Evolutionary conservation across 768 basidiomycete genomes (phyloP), one percentile per base, ranked within the genome.

Genomic region (Agaricus bisporus): DNA sequence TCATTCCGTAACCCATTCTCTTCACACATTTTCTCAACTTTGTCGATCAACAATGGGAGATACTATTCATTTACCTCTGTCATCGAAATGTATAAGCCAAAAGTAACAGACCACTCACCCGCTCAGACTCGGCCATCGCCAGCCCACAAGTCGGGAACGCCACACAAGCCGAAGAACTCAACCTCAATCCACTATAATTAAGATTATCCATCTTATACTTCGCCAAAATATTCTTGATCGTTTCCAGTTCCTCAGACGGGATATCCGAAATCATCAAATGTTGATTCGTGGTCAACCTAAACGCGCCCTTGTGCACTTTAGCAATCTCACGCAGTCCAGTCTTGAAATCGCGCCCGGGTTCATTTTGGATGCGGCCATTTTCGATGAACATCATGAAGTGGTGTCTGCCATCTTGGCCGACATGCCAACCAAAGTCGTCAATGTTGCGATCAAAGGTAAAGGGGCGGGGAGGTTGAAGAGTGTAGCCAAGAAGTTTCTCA

Each of bases 301-400:
- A 98, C 6, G 81, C 76, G 48, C 97, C 97, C 76, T 92, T 93
- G 80, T 95, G 94, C 5, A 93, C 72, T 70, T 88, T 86, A 43
- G 97, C 97, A 57, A 99, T 92, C 71, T 95, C 94, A 44, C 84
- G 78, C 51, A 99, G 72, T 32, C 90, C 95, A 5, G 88, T 84
- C 79, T 98, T 98, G 83, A 91, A 98, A 58, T 91, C 83, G 49
- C 82, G 80, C 18, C 80, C 89, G 11, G 92, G 86, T 67, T 94
- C 92, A 68, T 98, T 94, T 68, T 93, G 86, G n/a, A 99, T 81
- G 18, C 95, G 90, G 17, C 97, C 95, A 63, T 99, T 99, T 74
- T 99, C 97, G 67, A 99, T 88, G 70, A 94, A 98, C 68, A 88
- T 75, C 48, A 87, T 92, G 69, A 93, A 94, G 68, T 98, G 93